These are phyloP conservation scores for Besnoitia besnoiti DNA, from an alignment of 169 alveolate species.

Conservation along the genomic window DNA sequence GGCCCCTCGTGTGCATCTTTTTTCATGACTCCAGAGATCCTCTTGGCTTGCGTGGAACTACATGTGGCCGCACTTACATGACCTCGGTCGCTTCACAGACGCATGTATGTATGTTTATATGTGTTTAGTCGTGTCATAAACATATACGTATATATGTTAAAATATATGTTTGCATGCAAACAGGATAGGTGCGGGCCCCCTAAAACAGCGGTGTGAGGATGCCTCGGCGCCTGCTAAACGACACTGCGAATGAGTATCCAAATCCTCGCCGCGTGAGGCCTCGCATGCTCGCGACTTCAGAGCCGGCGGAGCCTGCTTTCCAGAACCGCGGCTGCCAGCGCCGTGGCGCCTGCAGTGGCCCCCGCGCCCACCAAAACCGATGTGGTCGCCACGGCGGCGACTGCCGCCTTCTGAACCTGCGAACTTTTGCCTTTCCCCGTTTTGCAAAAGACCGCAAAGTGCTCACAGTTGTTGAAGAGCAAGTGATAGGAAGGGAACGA, in stretches of 20 bases:
- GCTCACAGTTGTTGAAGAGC: constrained; percentile 41
- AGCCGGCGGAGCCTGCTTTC: background rate
- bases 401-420: constrained; percentile 34
- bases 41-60: background rate
- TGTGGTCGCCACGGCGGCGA: constrained; percentile 22
- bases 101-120: background rate
- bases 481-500: constrained; percentile 2
- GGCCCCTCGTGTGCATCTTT: no score
- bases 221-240: no score
- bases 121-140: background rate
- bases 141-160: background rate
- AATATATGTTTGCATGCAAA: background rate
- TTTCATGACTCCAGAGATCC: no score
- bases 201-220: background rate
- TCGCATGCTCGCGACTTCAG: no score
- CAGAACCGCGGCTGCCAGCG: constrained; percentile 4
- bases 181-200: no score
- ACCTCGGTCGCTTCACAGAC: background rate
- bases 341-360: constrained; percentile 28
- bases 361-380: constrained; percentile 25
- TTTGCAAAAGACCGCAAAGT: constrained; percentile 41
- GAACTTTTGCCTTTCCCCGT: background rate
- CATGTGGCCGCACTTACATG: background rate
- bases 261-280: no score
- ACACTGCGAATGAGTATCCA: no score